Conservation (phyloP, 225 moss, liverwort and hornwort species). For the Sphagnum tenellum region DNA sequence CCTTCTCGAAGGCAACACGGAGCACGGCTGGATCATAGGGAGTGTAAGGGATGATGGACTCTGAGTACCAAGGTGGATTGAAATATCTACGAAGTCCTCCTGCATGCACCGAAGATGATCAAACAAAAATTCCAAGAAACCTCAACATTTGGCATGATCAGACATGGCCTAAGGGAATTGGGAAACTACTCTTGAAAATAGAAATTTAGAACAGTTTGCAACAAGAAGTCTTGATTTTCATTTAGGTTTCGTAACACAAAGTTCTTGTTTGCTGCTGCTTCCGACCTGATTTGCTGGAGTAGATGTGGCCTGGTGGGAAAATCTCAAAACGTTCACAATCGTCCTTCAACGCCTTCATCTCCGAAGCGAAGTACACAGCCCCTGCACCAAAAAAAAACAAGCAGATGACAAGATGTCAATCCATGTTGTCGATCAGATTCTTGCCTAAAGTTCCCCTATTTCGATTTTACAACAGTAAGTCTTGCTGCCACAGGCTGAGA, state of each 20-base stretch:
- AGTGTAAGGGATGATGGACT: conserved; percentile 39
- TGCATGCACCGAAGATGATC: conserved; percentile 2
- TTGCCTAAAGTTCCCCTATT: no score
- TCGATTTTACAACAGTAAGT: no score
- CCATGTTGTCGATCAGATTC: no score
- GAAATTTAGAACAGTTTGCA: no score
- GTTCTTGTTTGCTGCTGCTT: no score
- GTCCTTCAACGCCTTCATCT: conserved; percentile 81
- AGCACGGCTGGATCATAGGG: conserved; percentile 55
- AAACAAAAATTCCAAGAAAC: background rate
- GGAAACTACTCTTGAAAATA: no score
- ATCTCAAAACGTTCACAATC: conserved; percentile 67
- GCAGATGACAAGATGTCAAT: no score
- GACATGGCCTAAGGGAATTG: no score
- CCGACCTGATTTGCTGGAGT: conserved; percentile 66
- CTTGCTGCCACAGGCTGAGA: no score
- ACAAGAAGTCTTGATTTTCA: no score
- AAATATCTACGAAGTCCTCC: conserved; percentile 68
- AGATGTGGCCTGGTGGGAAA: conserved; percentile 82
- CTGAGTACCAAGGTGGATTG: conserved; percentile 58
- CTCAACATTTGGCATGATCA: no score
- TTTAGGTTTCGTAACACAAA: no score
- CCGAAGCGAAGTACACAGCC: conserved; percentile 74
- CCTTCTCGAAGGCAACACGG: conserved; percentile 72
- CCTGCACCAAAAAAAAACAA: conserved; percentile 18